A percentile compares a stretch with the other conserved stretches of the same genome.
Evolutionary conservation across 2,329 filamentous ascomycete species (phyloP).

Genomic region (Nannizzia gypsea): DNA sequence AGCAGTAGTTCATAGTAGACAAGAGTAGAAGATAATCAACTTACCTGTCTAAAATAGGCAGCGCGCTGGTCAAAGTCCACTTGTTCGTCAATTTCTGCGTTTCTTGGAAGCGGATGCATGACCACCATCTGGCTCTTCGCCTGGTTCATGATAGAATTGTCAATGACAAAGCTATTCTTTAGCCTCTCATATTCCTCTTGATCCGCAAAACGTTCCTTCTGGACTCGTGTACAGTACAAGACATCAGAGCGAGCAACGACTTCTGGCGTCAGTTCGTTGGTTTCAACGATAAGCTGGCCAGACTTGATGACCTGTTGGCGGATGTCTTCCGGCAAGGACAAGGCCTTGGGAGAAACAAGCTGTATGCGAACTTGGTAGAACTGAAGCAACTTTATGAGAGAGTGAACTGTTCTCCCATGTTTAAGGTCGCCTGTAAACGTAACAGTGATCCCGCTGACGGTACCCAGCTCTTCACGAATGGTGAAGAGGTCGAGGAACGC

Average conservation of each 20-base stretch:
- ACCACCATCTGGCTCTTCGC: slow-evolving; percentile 91
- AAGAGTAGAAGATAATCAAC: slow-evolving; percentile 26
- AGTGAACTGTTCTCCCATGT: slow-evolving; percentile 91
- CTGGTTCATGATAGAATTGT: slow-evolving; percentile 78
- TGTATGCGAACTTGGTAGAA: slow-evolving; percentile 95
- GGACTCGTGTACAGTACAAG: slow-evolving; percentile 90
- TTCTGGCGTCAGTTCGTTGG: slow-evolving; percentile 68
- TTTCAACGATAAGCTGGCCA: slow-evolving; percentile 66
- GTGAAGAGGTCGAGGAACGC: slow-evolving; percentile 97
- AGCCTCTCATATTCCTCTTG: slow-evolving; percentile 70
- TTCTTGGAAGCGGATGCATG: slow-evolving; percentile 88
- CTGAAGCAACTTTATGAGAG: slow-evolving; percentile 79
- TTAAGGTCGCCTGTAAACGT: slow-evolving; percentile 90
- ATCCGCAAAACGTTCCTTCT: slow-evolving; percentile 89
- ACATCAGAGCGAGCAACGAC: slow-evolving; percentile 81
- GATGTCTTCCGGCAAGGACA: slow-evolving; percentile 65
- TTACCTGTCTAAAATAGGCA: slow-evolving; percentile 97
- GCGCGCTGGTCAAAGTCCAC: slow-evolving; percentile 95
- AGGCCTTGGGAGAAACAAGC: slow-evolving; percentile 69
- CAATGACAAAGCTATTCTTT: slow-evolving; percentile 78
- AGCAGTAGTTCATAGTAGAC: neutral
- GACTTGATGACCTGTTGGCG: slow-evolving; percentile 58
- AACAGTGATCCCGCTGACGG: slow-evolving; percentile 87
- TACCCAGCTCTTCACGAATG: slow-evolving; percentile 93
- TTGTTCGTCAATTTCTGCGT: slow-evolving; percentile 86